phyloP scores from a whole-genome alignment of 371 early-diverging fungal genomes.

The Apophysomyces sp. region DNA sequence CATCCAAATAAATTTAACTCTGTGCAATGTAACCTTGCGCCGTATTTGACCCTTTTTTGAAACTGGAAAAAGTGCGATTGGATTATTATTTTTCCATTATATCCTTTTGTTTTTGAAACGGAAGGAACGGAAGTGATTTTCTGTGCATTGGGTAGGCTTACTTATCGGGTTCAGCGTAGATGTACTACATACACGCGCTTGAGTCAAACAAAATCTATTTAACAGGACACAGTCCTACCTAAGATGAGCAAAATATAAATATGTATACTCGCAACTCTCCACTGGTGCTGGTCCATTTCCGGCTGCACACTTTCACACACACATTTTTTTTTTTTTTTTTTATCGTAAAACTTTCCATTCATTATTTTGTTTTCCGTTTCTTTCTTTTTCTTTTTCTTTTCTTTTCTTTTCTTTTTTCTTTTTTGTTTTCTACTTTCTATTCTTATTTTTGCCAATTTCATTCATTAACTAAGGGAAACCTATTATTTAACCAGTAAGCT shows the following conservation, averaged over 20 bases:
- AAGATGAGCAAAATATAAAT: neutral
- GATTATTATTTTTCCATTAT: neutral
- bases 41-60: neutral
- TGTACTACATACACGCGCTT: neutral
- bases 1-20: neutral
- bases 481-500: slow-evolving; percentile 2
- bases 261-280: neutral
- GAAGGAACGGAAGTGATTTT: neutral
- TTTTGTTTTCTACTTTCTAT: neutral
- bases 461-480: neutral
- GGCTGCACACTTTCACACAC: neutral
- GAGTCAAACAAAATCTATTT: neutral
- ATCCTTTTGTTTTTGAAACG: neutral
- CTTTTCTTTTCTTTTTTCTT: too few relatives aligned
- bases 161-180: too few relatives aligned
- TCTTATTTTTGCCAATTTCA: too few relatives aligned
- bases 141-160: too few relatives aligned
- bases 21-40: neutral
- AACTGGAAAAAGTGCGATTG: neutral
- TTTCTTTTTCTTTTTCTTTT: neutral
- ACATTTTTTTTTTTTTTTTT: neutral
- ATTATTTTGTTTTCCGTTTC: neutral
- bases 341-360: neutral
- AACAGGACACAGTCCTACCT: neutral
- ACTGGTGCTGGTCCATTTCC: too few relatives aligned